phyloP scores from a whole-genome alignment of 2,329 filamentous ascomycete species.

The Ascochyta lentis region DNA sequence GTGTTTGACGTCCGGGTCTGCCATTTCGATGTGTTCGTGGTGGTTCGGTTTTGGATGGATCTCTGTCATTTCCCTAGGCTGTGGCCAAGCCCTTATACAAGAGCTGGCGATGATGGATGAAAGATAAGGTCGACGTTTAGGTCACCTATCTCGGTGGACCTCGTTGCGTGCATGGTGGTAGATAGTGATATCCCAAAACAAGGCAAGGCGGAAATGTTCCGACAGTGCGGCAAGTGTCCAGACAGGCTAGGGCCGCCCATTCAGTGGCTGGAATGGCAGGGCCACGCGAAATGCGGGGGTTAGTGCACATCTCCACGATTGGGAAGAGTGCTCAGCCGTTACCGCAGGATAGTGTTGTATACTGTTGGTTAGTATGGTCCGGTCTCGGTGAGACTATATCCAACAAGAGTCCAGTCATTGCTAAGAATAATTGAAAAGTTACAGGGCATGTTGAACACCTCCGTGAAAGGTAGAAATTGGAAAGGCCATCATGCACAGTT shows the following conservation, averaged over 20 bases:
- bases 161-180: constrained; percentile 4
- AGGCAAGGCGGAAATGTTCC: constrained; percentile 13
- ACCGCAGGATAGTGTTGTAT: no score
- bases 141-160: constrained; percentile 6
- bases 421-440: neutral
- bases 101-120: neutral
- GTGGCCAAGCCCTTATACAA: neutral
- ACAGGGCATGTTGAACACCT: neutral
- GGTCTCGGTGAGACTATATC: neutral
- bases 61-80: constrained; percentile 1
- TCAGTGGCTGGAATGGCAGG: neutral
- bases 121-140: constrained; percentile 11
- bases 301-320: constrained; percentile 3
- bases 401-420: neutral
- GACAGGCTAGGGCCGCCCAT: neutral
- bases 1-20: constrained; percentile 17
- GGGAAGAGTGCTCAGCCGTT: neutral
- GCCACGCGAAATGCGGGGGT: constrained; percentile 11
- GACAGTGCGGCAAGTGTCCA: neutral
- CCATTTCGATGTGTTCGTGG: constrained; percentile 14
- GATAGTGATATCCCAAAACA: constrained; percentile 10
- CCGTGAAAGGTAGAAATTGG: neutral
- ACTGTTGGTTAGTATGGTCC: neutral
- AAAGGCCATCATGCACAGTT: neutral
- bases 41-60: constrained; percentile 11